These are phyloP conservation scores for Blastobotrys attinorum DNA, from an alignment of 805 yeast genomes.

Conservation along the genomic window DNA sequence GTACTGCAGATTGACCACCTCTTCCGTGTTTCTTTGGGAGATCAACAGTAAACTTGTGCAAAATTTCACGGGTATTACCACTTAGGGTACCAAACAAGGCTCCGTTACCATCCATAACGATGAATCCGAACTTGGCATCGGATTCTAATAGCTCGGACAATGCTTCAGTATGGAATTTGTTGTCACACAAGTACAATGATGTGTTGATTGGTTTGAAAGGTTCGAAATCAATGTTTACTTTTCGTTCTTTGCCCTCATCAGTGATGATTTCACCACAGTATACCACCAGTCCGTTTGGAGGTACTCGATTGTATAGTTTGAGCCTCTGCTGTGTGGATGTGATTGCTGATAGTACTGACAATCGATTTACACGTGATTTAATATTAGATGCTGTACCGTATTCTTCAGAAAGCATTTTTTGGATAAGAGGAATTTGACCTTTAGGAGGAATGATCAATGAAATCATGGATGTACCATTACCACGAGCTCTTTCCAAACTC, in stretches of 20 bases:
- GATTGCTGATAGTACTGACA: slow-evolving; percentile 92
- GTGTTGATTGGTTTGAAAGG: slow-evolving; percentile 99
- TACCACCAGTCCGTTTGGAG: slow-evolving; percentile 89
- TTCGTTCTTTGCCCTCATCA: slow-evolving; percentile 95
- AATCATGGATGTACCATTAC: slow-evolving; percentile 99
- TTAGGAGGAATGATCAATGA: slow-evolving; percentile 92
- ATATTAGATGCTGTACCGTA: slow-evolving; percentile 98
- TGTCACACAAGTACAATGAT: slow-evolving; percentile 92
- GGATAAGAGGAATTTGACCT: slow-evolving; percentile 82
- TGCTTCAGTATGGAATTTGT: slow-evolving; percentile 97
- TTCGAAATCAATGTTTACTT: slow-evolving; percentile 93
- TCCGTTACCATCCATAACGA: slow-evolving; percentile 99
- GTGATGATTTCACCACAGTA: slow-evolving; percentile 98
- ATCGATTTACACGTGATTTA: slow-evolving; percentile 94
- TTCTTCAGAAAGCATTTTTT: slow-evolving; percentile 93
- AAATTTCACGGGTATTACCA: slow-evolving; percentile 94
- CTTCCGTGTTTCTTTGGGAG: slow-evolving; percentile 99
- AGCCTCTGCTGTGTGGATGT: slow-evolving; percentile 97
- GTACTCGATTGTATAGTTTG: slow-evolving; percentile 81
- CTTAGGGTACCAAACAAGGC: slow-evolving; percentile 90
- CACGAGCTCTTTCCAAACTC: slow-evolving; percentile 83
- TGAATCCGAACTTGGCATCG: slow-evolving; percentile 95
- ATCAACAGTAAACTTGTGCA: slow-evolving; percentile 95
- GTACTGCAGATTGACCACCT: slow-evolving; percentile 99
- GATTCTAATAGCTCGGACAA: slow-evolving; percentile 87